Evolutionary conservation across 1,284 basidiomycete genomes (phyloP), one percentile per base, ranked within the genome.

Genomic region (Sanghuangporus weigelae): DNA sequence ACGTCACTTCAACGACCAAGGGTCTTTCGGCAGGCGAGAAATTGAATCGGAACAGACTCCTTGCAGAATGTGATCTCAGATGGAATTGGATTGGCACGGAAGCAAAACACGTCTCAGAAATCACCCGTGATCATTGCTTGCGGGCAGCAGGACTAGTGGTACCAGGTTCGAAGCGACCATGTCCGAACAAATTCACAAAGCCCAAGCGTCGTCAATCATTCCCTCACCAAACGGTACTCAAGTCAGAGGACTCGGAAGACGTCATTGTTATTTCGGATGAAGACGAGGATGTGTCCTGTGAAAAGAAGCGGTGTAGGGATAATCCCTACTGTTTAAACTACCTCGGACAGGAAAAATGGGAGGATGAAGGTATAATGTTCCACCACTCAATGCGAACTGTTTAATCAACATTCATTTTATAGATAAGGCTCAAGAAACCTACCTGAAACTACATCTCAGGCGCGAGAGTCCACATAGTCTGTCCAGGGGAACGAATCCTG

Each of bases 271-370:
- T 90, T 46, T 86, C 86, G 1, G 89, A 90, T 58, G 84, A 88
- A 57, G 87, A 89, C 39, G 73, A 67, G n/a, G 62, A 72, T 50
- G 72, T 74, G 1, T 68, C 71, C 16, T 96, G 94, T 71, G 79
- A 74, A 57, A 82, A 81, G 67, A 90, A 84, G 64, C 59, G 66
- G 3, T 97, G 95, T 74, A 87, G 81, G 70, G 75, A 73, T 57
- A 93, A 92, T 70, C 90, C 92, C 6, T 84, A 87, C 63, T 96
- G 95, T 73, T 76, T 94, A 66, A 96, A 95, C 72, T 86, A 93
- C 74, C 75, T 96, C 35, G 93, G 92, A 6, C 90, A 92, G 68
- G 85, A 88, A 31, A 80, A 81, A 67, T 92, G 90, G 90, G 85
- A 89, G 71, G 77, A 85, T 66, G 79, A 84, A 79, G 82, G 85